Conservation (phyloP, 139 green algal genomes). For the Nannochloris sp. region DNA sequence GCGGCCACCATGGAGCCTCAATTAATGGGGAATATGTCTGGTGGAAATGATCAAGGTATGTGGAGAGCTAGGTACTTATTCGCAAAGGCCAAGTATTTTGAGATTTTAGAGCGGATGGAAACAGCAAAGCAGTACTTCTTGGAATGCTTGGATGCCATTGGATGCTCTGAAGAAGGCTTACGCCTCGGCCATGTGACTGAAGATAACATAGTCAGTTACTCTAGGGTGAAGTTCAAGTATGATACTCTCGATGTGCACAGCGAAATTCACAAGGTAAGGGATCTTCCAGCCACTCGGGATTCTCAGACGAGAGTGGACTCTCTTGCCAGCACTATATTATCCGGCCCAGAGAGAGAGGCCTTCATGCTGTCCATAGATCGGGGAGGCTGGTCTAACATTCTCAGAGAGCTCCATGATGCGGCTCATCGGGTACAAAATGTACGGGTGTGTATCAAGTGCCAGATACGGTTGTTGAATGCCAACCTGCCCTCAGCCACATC, state of each 20-base stretch:
- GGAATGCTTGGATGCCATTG: not conserved
- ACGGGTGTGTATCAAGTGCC: not conserved
- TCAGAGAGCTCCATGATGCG: not conserved
- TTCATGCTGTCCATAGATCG: conserved; percentile 2
- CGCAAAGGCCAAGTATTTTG: not conserved
- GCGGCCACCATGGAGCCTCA: too few species aligned
- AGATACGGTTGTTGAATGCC: conserved; percentile 3
- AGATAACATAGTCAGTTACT: too few species aligned
- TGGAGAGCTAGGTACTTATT: not conserved
- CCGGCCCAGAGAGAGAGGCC: not conserved
- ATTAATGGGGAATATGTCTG: too few species aligned
- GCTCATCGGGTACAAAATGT: not conserved
- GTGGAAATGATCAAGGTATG: too few species aligned
- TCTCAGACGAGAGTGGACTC: too few species aligned
- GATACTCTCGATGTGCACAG: too few species aligned
- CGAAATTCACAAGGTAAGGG: too few species aligned
- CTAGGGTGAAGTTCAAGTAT: too few species aligned
- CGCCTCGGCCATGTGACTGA: too few species aligned
- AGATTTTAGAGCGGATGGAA: not conserved
- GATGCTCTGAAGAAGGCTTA: too few species aligned
- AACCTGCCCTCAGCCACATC: not conserved
- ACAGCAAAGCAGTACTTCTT: not conserved
- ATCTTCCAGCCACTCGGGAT: too few species aligned
- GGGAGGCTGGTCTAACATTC: not conserved
- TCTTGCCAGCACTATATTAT: too few species aligned